Conservation (phyloP, 1,139 yeast genomes). For the Candida sanyaensis region DNA sequence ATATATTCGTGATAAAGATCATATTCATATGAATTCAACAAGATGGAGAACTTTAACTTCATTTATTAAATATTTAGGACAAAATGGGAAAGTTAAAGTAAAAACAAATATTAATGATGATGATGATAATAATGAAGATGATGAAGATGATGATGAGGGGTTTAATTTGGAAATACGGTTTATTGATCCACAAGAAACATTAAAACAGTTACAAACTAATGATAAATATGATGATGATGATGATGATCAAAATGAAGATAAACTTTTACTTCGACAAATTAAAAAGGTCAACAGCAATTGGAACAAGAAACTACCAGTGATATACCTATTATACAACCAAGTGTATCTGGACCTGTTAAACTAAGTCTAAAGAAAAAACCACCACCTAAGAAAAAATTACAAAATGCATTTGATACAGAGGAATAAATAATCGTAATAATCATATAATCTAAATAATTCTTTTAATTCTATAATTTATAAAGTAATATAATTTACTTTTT, state of each 20-base stretch:
- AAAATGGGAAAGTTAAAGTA: conserved; percentile 59
- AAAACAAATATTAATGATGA: conserved; percentile 40
- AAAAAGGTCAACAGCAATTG: conserved; percentile 8
- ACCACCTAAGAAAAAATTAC: neutral
- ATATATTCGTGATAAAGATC: conserved; percentile 69
- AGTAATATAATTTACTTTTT: too few relatives aligned
- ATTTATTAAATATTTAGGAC: conserved; percentile 67
- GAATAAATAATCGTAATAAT: neutral
- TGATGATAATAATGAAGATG: conserved; percentile 50
- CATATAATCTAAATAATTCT: neutral
- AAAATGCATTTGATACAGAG: neutral
- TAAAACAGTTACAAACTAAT: neutral
- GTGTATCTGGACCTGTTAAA: conserved; percentile 9
- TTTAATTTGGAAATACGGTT: conserved; percentile 36
- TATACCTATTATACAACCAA: neutral
- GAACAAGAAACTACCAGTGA: conserved; percentile 1
- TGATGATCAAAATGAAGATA: conserved; percentile 4
- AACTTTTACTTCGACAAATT: conserved; percentile 8
- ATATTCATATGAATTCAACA: conserved; percentile 90
- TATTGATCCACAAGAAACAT: conserved; percentile 23
- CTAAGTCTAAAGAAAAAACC: conserved; percentile 8
- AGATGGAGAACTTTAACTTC: conserved; percentile 71
- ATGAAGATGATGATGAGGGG: conserved; percentile 48
- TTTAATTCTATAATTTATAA: too few relatives aligned
- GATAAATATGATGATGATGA: neutral